phyloP scores from a whole-genome alignment of 139 green algal genomes.

The Closterium sp. region DNA sequence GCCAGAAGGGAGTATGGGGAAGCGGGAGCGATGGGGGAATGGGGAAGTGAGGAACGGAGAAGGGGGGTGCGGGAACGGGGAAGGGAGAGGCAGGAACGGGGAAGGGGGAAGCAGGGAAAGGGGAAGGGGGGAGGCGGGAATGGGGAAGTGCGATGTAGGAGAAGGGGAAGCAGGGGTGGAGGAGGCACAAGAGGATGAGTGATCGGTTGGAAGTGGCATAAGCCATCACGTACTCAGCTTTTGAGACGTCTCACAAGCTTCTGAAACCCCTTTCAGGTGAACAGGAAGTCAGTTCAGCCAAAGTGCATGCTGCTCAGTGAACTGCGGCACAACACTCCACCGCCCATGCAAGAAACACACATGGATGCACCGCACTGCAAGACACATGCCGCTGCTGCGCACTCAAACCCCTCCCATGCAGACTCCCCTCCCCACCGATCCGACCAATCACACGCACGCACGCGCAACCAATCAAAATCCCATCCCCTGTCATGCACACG shows the following conservation, averaged over 20 bases:
- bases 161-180: not conserved
- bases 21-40: no score
- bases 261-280: no score
- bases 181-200: not conserved
- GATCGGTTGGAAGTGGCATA: not conserved
- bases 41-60: no score
- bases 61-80: not conserved
- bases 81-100: no score
- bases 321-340: not conserved
- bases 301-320: no score
- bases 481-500: not conserved
- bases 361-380: not conserved
- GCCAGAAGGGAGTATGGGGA: no score
- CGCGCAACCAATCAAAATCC: not conserved
- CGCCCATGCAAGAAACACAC: not conserved
- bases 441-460: not conserved
- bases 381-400: not conserved
- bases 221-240: no score
- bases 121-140: not conserved
- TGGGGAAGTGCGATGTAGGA: not conserved
- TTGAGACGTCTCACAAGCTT: no score
- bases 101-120: not conserved
- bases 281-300: no score
- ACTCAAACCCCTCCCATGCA: not conserved
- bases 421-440: not conserved